Evolutionary conservation across 805 yeast species (phyloP).

Genomic region (Pichia insulana): DNA sequence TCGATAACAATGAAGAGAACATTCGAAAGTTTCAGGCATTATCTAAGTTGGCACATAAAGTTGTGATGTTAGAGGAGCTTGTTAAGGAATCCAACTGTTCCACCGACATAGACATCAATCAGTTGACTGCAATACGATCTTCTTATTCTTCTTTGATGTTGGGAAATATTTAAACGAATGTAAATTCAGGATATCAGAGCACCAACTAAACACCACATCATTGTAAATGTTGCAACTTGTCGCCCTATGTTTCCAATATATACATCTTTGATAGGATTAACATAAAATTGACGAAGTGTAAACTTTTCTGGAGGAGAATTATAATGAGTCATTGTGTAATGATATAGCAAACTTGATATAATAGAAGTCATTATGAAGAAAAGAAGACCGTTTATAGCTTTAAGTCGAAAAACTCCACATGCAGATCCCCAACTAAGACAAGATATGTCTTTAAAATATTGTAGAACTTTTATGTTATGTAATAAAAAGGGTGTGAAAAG

Average conservation of each 20-base stretch:
- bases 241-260: conserved; percentile 37
- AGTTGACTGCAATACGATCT: conserved; percentile 2
- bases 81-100: background rate
- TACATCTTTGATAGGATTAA: conserved; percentile 32
- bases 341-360: conserved; percentile 22
- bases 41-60: conserved; percentile 7
- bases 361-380: conserved; percentile 33
- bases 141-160: conserved; percentile 4
- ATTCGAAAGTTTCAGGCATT: conserved; percentile 11
- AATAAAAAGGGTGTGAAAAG: conserved; percentile 9
- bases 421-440: conserved; percentile 43
- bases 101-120: background rate
- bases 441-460: conserved; percentile 32
- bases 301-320: conserved; percentile 9
- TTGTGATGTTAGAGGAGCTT: background rate
- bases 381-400: conserved; percentile 39
- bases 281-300: conserved; percentile 25
- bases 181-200: conserved; percentile 30
- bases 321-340: conserved; percentile 20
- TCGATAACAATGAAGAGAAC: background rate
- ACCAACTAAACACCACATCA: conserved; percentile 51
- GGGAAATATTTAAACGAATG: conserved; percentile 2
- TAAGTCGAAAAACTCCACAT: conserved; percentile 47
- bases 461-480: conserved; percentile 16
- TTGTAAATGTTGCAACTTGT: conserved; percentile 42